Evolutionary conservation across 2,329 filamentous ascomycete species (phyloP).

Genomic region (Cytospora leucostoma): DNA sequence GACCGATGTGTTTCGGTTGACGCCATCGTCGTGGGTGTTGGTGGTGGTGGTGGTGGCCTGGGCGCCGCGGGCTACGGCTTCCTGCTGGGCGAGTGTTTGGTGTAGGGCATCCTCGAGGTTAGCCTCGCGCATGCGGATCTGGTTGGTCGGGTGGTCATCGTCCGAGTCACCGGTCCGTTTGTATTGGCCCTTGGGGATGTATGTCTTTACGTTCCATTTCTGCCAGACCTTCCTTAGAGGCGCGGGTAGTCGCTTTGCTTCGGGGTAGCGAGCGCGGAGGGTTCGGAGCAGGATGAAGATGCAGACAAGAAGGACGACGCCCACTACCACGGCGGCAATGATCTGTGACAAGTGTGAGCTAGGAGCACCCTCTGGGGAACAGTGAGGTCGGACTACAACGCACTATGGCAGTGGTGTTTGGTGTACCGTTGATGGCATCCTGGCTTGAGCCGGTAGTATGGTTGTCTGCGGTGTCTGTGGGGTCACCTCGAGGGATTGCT

Average conservation of each 20-base stretch:
- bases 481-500: neutral
- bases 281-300: slow-evolving; percentile 31
- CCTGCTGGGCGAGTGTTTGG: slow-evolving; percentile 14
- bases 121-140: slow-evolving; percentile 26
- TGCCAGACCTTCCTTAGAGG: slow-evolving; percentile 53
- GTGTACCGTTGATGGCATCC: neutral
- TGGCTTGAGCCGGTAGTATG: neutral
- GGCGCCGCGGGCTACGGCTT: slow-evolving; percentile 15
- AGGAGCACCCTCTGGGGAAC: neutral
- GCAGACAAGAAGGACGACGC: slow-evolving; percentile 30
- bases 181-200: slow-evolving; percentile 28
- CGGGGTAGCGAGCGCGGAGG: slow-evolving; percentile 38
- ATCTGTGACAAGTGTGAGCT: slow-evolving; percentile 27
- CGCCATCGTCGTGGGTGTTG: slow-evolving; percentile 36
- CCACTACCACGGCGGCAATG: slow-evolving; percentile 32
- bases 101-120: slow-evolving; percentile 29
- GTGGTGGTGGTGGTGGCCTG: slow-evolving; percentile 13
- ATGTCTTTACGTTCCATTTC: slow-evolving; percentile 42
- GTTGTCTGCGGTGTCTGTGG: neutral
- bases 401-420: slow-evolving; percentile 24
- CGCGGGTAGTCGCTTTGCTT: slow-evolving; percentile 54
- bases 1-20: slow-evolving; percentile 83
- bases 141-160: slow-evolving; percentile 28
- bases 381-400: neutral
- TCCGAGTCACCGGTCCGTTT: slow-evolving; percentile 32